Conservation (phyloP, 2,329 filamentous ascomycete species). For the Colletotrichum sp. region DNA sequence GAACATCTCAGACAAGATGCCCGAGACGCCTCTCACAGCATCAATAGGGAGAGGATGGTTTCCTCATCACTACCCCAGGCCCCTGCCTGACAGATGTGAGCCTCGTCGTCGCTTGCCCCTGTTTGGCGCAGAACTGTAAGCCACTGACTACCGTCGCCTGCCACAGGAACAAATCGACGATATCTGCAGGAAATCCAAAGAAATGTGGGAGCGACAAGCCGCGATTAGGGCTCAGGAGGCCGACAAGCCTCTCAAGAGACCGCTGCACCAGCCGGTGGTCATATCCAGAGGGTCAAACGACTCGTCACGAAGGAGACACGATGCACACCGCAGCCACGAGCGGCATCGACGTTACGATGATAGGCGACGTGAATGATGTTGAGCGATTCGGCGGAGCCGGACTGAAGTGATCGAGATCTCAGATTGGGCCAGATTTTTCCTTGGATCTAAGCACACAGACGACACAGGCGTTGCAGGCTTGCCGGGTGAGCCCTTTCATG, state of each 20-base stretch:
- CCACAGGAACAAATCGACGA: constrained; percentile 67
- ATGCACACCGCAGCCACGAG: constrained; percentile 34
- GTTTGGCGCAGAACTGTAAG: constrained; percentile 33
- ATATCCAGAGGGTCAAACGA: constrained; percentile 47
- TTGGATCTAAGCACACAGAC: constrained; percentile 2
- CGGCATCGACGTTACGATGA: constrained; percentile 29
- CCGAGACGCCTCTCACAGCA: constrained; percentile 18
- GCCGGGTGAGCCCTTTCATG: constrained; percentile 3
- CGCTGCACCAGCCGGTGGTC: constrained; percentile 60
- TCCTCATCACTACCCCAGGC: constrained; percentile 63
- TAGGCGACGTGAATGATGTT: constrained; percentile 28
- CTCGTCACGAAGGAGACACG: constrained; percentile 36
- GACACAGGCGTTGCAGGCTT: not conserved
- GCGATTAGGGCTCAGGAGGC: constrained; percentile 52
- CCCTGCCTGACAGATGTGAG: constrained; percentile 65
- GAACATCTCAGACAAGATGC: constrained; percentile 26
- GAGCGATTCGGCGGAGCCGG: not conserved
- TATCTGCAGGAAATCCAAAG: constrained; percentile 63
- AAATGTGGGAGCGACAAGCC: constrained; percentile 62
- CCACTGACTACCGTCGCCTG: constrained; percentile 53
- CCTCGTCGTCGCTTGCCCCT: not conserved
- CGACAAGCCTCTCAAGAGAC: constrained; percentile 58
- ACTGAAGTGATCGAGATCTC: constrained; percentile 3
- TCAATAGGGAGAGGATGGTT: constrained; percentile 63
- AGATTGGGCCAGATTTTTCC: constrained; percentile 9